Percentiles rank a stretch among this genome's conserved stretches.
Evolutionary conservation across 208 protist species (phyloP).

Genomic region (Trypanosomatidae sp.): DNA sequence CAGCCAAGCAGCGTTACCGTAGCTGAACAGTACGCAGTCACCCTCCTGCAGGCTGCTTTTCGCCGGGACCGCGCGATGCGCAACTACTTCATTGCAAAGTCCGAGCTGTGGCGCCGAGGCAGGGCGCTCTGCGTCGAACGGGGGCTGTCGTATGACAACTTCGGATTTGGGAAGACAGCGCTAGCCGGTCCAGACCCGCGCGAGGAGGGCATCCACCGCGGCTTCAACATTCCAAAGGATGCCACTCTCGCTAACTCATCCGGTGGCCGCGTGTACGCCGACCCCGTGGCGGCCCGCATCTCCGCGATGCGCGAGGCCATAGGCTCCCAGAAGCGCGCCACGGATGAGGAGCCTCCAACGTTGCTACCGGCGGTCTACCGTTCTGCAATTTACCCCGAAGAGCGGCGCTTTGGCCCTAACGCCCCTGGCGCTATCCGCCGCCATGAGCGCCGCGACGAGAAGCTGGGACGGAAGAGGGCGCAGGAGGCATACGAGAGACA

Average conservation of each 20-base stretch:
- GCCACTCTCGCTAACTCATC: slow-evolving; percentile 19
- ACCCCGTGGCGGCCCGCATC: slow-evolving; percentile 29
- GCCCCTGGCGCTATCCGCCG: slow-evolving; percentile 74
- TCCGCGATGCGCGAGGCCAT: slow-evolving; percentile 23
- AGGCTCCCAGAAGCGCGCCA: slow-evolving; percentile 13
- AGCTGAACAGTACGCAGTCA: slow-evolving; percentile 80
- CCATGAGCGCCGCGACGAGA: slow-evolving; percentile 76
- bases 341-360: slow-evolving; percentile 20
- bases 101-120: slow-evolving; percentile 59
- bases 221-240: slow-evolving; percentile 48
- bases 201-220: slow-evolving; percentile 48
- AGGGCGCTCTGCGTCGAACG: slow-evolving; percentile 59
- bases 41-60: slow-evolving; percentile 85
- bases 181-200: slow-evolving; percentile 60
- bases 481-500: slow-evolving; percentile 42
- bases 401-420: slow-evolving; percentile 79
- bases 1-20: slow-evolving; percentile 38
- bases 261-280: slow-evolving; percentile 18
- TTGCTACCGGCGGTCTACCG: slow-evolving; percentile 73
- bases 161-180: slow-evolving; percentile 59
- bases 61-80: slow-evolving; percentile 70
- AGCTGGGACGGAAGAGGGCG: slow-evolving; percentile 62
- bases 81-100: slow-evolving; percentile 42
- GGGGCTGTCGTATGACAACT: slow-evolving; percentile 53
- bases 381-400: slow-evolving; percentile 59